Conservation (phyloP, 2,329 filamentous ascomycete genomes). For the Ascochyta koolunga region DNA sequence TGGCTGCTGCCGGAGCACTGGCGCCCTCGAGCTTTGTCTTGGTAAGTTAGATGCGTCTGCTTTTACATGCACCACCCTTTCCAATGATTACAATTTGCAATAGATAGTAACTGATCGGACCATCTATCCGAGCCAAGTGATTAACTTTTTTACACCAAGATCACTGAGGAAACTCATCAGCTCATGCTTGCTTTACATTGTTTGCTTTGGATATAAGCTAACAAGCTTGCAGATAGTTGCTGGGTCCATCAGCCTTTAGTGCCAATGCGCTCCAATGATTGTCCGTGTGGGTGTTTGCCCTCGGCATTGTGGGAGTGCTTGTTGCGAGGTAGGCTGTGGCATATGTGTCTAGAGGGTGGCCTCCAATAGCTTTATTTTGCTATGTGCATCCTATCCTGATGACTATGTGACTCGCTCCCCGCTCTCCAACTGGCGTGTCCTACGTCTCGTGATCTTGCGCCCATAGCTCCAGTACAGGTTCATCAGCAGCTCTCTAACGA, state of each 20-base stretch:
- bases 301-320: not conserved
- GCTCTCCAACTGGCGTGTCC: constrained; percentile 10
- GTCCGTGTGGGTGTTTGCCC: not conserved
- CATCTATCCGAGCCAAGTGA: constrained; percentile 49
- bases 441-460: constrained; percentile 37
- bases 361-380: not conserved
- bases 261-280: not conserved
- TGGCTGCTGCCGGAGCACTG: no score
- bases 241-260: not conserved
- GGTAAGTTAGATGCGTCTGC: constrained; percentile 3
- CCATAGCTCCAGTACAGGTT: constrained; percentile 44
- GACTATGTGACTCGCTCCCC: not conserved
- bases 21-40: not conserved
- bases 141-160: constrained; percentile 68
- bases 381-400: not conserved
- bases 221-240: constrained; percentile 26
- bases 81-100: constrained; percentile 69
- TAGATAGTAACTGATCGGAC: constrained; percentile 71
- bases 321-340: not conserved
- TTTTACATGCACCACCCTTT: constrained; percentile 35
- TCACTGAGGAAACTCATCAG: constrained; percentile 62
- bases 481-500: constrained; percentile 37
- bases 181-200: constrained; percentile 18
- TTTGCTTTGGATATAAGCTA: constrained; percentile 21
- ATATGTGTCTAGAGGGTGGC: not conserved